phyloP scores from a whole-genome alignment of 2,329 filamentous ascomycete species.

The Alternaria sp. region DNA sequence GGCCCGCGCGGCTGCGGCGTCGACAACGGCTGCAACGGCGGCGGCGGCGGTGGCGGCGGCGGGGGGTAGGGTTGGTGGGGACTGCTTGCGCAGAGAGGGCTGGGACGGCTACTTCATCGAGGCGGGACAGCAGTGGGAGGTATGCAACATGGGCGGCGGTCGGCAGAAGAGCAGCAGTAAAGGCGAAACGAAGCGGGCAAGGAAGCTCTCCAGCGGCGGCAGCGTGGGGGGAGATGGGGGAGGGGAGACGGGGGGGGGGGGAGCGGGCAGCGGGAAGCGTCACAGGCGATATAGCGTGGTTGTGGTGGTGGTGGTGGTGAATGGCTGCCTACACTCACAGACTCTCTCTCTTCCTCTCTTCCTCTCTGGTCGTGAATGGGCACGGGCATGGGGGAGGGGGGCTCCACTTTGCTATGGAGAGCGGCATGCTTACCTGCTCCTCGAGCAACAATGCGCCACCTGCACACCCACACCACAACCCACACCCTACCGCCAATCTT shows the following conservation, averaged over 20 bases:
- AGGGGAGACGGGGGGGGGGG: neutral
- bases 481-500: neutral
- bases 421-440: slow-evolving; percentile 15
- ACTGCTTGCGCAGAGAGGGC: slow-evolving; percentile 46
- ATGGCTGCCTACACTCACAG: slow-evolving; percentile 3
- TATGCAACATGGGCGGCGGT: slow-evolving; percentile 34
- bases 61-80: slow-evolving; percentile 31
- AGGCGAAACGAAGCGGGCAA: slow-evolving; percentile 11
- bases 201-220: neutral
- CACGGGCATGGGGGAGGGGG: slow-evolving; percentile 3
- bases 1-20: slow-evolving; percentile 28
- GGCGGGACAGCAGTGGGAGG: slow-evolving; percentile 36
- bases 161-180: slow-evolving; percentile 10
- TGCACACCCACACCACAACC: slow-evolving; percentile 15
- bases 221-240: neutral
- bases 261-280: neutral
- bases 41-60: slow-evolving; percentile 2
- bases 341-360: neutral
- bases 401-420: slow-evolving; percentile 22
- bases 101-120: slow-evolving; percentile 53
- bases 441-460: slow-evolving; percentile 20
- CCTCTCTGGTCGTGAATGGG: slow-evolving; percentile 3
- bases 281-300: slow-evolving; percentile 1
- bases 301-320: slow-evolving; percentile 1
- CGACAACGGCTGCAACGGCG: neutral